Evolutionary conservation across 306 rosid genomes (phyloP), one percentile per base, ranked within the genome.

Genomic region (Vigna unguiculata): DNA sequence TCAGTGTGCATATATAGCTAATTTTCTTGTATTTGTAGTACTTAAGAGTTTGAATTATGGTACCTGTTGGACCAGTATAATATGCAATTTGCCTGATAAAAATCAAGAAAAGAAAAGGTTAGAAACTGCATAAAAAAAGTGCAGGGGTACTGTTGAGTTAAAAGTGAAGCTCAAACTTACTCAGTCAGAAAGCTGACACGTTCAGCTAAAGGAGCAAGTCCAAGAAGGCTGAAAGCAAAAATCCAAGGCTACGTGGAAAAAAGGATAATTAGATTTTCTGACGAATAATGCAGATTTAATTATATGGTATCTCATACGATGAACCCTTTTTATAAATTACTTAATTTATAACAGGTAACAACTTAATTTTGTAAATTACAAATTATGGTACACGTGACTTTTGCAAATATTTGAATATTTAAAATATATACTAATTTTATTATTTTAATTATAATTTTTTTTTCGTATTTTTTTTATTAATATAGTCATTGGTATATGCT

Each of bases 121-220:
- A 82, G 72, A 47, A 36, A 71, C 2, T n/a, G n/a, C n/a, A n/a
- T n/a, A n/a, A 28, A 16, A 14, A 48, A 25, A 13, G 11, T 60
- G 11, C 15, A 43, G 41, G 11, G 60, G 24, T 5, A 21, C 19
- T 10, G 45, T 32, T 13, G 45, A 72, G 67, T 38, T 4, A 66
- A 34, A 60, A 25, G 48, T 25, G 16, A n/a, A n/a, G 57, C 60
- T 32, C 1, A 51, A 78, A 51, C 98, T 87, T 84, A 93, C 98
- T 93, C 98, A 4, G 98, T 93, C 15, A 93, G 85, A 55, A 93
- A 93, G 85, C 98, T 93, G 77, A 93, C 93, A 40, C 98, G 97
- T 87, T 93, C 98, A 12, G 98, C 98, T 6, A 93, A 83, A 3
- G 97, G 96, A 70, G 97, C 91, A 15, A 93, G 97, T 72, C 94